These are phyloP conservation scores for Phlyctochytrium arcticum DNA, from an alignment of 192 early-diverging fungal species.

Conservation along the genomic window DNA sequence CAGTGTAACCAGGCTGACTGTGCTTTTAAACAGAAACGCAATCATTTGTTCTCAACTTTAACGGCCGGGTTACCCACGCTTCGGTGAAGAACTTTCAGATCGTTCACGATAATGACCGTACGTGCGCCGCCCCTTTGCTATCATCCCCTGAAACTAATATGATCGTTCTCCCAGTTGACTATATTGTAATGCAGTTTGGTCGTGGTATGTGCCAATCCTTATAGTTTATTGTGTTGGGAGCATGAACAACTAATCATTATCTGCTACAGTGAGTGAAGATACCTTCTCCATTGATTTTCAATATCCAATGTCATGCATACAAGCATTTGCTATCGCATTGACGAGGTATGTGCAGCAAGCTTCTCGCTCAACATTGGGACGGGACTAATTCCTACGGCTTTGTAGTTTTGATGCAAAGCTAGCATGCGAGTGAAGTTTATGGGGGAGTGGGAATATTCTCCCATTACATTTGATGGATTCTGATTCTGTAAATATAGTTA, in stretches of 20 bases:
- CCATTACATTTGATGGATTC: no score
- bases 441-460: no score
- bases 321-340: conserved; percentile 86
- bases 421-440: conserved; percentile 81
- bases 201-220: conserved; percentile 33
- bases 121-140: not conserved
- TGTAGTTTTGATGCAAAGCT: conserved; percentile 79
- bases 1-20: not conserved
- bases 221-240: not conserved
- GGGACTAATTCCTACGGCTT: not conserved
- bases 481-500: no score
- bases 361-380: not conserved
- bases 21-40: conserved; percentile 64
- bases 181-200: conserved; percentile 94
- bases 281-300: conserved; percentile 86
- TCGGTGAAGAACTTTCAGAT: conserved; percentile 99
- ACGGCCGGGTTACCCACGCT: conserved; percentile 76
- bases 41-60: conserved; percentile 93
- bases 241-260: not conserved
- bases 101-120: conserved; percentile 80
- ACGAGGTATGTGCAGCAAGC: conserved; percentile 48
- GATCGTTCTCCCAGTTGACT: conserved; percentile 64
- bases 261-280: conserved; percentile 43
- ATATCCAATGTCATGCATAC: conserved; percentile 84
- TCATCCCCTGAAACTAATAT: not conserved